Percentiles rank a stretch among this genome's conserved stretches.
phyloP scores from a whole-genome alignment of 1,284 basidiomycete species.

The Trichosporon faecale region DNA sequence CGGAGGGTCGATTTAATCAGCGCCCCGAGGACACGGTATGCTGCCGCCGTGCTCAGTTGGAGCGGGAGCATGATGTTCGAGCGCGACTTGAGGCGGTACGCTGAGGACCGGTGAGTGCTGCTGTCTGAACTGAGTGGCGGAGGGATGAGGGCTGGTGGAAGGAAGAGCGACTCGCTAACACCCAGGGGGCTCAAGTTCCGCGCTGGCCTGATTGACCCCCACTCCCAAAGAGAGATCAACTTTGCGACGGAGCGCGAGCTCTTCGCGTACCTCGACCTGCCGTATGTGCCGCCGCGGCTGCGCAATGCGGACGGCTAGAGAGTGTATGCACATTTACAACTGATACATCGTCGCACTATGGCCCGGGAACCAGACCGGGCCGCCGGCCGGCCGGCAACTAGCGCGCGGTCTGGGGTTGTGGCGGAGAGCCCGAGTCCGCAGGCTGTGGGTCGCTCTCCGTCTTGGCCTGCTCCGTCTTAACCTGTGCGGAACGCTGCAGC shows the following conservation, averaged over 20 bases:
- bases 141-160: neutral
- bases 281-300: conserved; percentile 46
- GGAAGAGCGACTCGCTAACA: neutral
- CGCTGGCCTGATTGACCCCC: conserved; percentile 39
- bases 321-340: neutral
- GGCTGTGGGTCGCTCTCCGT: neutral
- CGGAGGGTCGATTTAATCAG: conserved; percentile 50
- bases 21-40: conserved; percentile 45
- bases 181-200: conserved; percentile 47
- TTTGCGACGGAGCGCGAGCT: conserved; percentile 48
- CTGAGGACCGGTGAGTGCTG: conserved; percentile 34
- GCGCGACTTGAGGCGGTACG: conserved; percentile 48
- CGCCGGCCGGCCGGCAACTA: neutral
- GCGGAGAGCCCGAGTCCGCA: neutral
- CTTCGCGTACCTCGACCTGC: conserved; percentile 41
- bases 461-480: neutral
- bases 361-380: conserved; percentile 3
- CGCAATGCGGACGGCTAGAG: conserved; percentile 49
- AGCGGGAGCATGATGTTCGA: conserved; percentile 54
- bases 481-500: neutral
- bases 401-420: neutral
- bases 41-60: conserved; percentile 49
- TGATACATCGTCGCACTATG: neutral
- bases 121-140: neutral
- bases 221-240: conserved; percentile 43